phyloP scores from a whole-genome alignment of 768 basidiomycete species.

The Sporobolomyces roseus region DNA sequence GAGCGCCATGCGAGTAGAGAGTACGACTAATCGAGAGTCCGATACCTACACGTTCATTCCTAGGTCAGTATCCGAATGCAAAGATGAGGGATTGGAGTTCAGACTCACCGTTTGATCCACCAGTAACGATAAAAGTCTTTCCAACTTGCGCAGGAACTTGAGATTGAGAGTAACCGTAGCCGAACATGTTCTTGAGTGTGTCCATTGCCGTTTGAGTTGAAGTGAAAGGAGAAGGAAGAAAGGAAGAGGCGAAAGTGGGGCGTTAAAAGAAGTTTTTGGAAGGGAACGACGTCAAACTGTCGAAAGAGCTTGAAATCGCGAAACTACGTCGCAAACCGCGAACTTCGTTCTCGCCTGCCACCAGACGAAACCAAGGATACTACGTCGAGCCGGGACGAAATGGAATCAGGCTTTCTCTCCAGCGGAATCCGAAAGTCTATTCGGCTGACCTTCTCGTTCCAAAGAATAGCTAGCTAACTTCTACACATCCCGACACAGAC shows the following conservation, averaged over 20 bases:
- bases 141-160: slow-evolving; percentile 17
- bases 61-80: neutral
- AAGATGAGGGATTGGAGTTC: neutral
- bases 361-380: too few species aligned
- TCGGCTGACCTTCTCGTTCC: too few species aligned
- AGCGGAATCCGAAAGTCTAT: too few species aligned
- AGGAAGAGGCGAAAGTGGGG: neutral
- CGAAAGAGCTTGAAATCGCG: too few species aligned
- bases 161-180: slow-evolving; percentile 9
- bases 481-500: too few species aligned
- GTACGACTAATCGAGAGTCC: slow-evolving; percentile 24
- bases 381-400: too few species aligned
- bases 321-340: too few species aligned
- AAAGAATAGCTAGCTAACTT: too few species aligned
- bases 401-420: too few species aligned
- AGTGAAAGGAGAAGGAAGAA: neutral
- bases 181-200: neutral
- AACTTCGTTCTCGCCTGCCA: too few species aligned
- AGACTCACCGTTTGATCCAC: slow-evolving; percentile 14
- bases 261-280: neutral
- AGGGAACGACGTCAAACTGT: too few species aligned
- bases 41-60: slow-evolving; percentile 14
- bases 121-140: slow-evolving; percentile 22
- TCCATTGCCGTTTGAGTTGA: neutral
- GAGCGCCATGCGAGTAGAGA: slow-evolving; percentile 30